Evolutionary conservation across 1,139 yeast species (phyloP).

Genomic region (Nakaseomyces nivariensis): DNA sequence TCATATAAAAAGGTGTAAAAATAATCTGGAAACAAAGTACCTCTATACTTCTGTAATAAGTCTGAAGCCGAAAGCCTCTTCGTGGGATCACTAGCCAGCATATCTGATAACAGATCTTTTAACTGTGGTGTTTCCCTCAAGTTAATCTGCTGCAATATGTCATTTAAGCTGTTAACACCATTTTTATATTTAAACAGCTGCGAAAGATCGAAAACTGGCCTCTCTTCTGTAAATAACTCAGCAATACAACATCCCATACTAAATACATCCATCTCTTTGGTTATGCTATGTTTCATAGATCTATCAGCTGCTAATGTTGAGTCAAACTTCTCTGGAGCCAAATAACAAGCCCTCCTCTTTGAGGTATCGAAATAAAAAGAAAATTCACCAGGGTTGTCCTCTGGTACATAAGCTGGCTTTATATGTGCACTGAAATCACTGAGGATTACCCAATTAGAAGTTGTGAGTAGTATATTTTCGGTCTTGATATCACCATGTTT

Average conservation of each 20-base stretch:
- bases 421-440: slow-evolving; percentile 69
- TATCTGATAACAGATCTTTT: slow-evolving; percentile 44
- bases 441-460: slow-evolving; percentile 80
- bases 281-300: slow-evolving; percentile 31
- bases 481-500: slow-evolving; percentile 88
- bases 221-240: slow-evolving; percentile 78
- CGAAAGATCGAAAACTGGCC: slow-evolving; percentile 75
- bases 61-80: slow-evolving; percentile 48
- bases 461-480: slow-evolving; percentile 77
- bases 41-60: slow-evolving; percentile 43
- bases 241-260: slow-evolving; percentile 88
- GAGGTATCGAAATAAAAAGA: slow-evolving; percentile 89
- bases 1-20: slow-evolving; percentile 65
- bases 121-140: slow-evolving; percentile 27
- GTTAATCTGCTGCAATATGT: neutral
- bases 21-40: slow-evolving; percentile 53
- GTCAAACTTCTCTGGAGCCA: slow-evolving; percentile 87
- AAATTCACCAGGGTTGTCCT: slow-evolving; percentile 90
- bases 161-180: slow-evolving; percentile 53
- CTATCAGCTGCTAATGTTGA: slow-evolving; percentile 21
- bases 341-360: slow-evolving; percentile 73
- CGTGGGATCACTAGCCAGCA: slow-evolving; percentile 55
- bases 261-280: slow-evolving; percentile 76
- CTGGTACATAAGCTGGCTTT: slow-evolving; percentile 83
- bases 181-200: slow-evolving; percentile 76